A percentile compares a stretch with the other conserved stretches of the same genome.
These are phyloP conservation scores for Thamnidium elegans DNA, from an alignment of 192 early-diverging fungal genomes.

Conservation along the genomic window DNA sequence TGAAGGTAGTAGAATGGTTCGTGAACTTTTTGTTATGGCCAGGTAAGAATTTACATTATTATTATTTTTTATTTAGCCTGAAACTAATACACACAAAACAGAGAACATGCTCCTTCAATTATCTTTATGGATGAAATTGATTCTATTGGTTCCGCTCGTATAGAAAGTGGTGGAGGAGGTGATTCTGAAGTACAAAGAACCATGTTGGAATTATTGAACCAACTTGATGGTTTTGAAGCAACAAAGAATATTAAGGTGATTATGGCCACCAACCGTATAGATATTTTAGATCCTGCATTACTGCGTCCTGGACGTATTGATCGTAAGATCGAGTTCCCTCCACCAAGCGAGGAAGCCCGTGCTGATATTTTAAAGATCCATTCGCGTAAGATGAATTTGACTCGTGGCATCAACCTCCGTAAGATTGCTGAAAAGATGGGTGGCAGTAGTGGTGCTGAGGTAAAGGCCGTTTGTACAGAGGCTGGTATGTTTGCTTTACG, in stretches of 20 bases:
- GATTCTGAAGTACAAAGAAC: slow-evolving; percentile 91
- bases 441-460: slow-evolving; percentile 84
- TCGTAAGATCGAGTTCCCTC: slow-evolving; percentile 89
- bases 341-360: slow-evolving; percentile 81
- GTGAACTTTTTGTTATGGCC: slow-evolving; percentile 88
- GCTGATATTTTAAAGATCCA: slow-evolving; percentile 89
- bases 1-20: slow-evolving; percentile 88
- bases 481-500: slow-evolving; percentile 89
- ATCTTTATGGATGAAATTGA: slow-evolving; percentile 95
- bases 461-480: slow-evolving; percentile 86
- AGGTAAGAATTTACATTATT: slow-evolving; percentile 40
- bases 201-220: slow-evolving; percentile 88
- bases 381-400: slow-evolving; percentile 90
- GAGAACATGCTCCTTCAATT: slow-evolving; percentile 88
- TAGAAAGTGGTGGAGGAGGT: slow-evolving; percentile 73
- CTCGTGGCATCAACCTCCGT: slow-evolving; percentile 84
- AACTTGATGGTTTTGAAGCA: slow-evolving; percentile 87
- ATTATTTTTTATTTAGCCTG: no score
- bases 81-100: slow-evolving; percentile 10
- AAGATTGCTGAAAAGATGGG: slow-evolving; percentile 87
- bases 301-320: slow-evolving; percentile 88
- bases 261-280: slow-evolving; percentile 91
- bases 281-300: slow-evolving; percentile 86
- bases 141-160: slow-evolving; percentile 84
- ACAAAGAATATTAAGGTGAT: slow-evolving; percentile 91